Base-by-base conservation (phyloP, 371 early-diverging fungal species). In the Zychaea mexicana region DNA sequence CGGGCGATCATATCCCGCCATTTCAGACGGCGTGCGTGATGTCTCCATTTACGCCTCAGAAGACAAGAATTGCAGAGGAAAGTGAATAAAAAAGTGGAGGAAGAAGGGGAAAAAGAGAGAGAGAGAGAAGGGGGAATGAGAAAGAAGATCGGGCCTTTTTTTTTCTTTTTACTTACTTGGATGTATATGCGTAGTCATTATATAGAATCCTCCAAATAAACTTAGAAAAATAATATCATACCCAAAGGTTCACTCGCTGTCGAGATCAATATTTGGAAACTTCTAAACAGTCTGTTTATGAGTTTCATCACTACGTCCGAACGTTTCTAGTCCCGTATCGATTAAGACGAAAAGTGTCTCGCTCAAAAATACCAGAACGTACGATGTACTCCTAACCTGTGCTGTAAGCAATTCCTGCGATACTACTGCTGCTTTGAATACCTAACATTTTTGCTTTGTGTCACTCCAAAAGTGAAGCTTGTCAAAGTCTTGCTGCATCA, bases 211-310 rank as follows among this genome's bases (percentile, higher is more conserved):
- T 15, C 33, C 55, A 54, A 49, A 49, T 49, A 49, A 49, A 49
- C 42, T 17, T 3, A 42, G 0, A 42, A 49, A 49, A 49, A 49
- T 22, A 24, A 10, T 22, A 24, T 10, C 6, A 49, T 0, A 49
- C n/a, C 19, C 6, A 8, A 54, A 8, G 13, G 31, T 33, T 31
- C 24, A 54, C 17, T 22, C 10, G 8, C 7, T 30, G 26, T 22
- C 4, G 24, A 30, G 24, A 17, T 31, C 24, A 31, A 54, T 9
- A 21, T 32, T 33, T 32, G 31, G 55, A 54, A 54, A 54, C 32
- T 54, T 54, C 55, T 54, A 54, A 19, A 30, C 24, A 54, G 55
- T 54, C 28, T 54, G 31, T 54, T 54, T 54, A 54, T 22, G 19
- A 33, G 55, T 54, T 54, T 54, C 55, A 54, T 54, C 55, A 22